phyloP scores from a whole-genome alignment of 2,329 filamentous ascomycete genomes.

The Epichloe scottii region DNA sequence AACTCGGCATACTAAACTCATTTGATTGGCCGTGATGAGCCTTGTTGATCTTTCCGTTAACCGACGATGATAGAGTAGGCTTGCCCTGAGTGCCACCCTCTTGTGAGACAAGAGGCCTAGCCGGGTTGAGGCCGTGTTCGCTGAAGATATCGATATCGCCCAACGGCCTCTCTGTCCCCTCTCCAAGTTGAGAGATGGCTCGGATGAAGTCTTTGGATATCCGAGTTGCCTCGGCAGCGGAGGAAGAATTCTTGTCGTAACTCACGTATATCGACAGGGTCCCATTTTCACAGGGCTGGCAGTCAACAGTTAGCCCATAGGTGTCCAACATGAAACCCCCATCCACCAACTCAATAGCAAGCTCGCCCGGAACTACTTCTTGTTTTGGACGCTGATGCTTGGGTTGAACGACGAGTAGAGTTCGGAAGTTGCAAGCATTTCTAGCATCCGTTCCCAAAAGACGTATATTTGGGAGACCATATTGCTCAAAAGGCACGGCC shows the following conservation, averaged over 20 bases:
- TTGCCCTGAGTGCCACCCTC: neutral
- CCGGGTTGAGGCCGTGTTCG: neutral
- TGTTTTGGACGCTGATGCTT: neutral
- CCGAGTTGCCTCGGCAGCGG: neutral
- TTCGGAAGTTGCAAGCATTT: constrained; percentile 15
- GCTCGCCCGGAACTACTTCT: neutral
- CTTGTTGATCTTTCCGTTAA: neutral
- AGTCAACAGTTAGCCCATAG: neutral
- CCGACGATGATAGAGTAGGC: neutral
- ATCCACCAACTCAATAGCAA: neutral
- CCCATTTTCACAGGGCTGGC: neutral
- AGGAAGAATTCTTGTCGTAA: neutral
- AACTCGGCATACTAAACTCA: no score
- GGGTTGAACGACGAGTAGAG: constrained; percentile 16
- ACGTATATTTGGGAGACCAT: constrained; percentile 11
- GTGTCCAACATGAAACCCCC: neutral
- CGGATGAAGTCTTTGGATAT: neutral
- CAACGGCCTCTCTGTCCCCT: neutral
- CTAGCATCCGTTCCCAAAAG: constrained; percentile 8
- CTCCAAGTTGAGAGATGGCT: neutral
- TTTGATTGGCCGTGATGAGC: neutral
- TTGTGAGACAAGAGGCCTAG: neutral
- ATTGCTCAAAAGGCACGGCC: constrained; percentile 10
- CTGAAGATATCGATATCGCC: neutral
- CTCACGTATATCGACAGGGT: neutral